Percentiles rank a stretch among this genome's conserved stretches.
Evolutionary conservation across 805 yeast species (phyloP).

Genomic region (Candida rishiriensis): DNA sequence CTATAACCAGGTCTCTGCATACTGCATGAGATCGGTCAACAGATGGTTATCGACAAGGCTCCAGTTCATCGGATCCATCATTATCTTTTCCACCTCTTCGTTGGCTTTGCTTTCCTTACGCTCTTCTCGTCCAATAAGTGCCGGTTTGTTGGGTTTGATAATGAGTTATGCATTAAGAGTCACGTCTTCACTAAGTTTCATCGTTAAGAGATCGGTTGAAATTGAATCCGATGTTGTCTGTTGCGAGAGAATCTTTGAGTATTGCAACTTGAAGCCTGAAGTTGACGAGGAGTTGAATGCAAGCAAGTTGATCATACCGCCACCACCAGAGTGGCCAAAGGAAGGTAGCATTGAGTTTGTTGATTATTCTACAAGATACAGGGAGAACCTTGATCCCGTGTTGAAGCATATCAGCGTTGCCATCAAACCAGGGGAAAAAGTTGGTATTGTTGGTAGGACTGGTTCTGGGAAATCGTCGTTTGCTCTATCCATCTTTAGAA

Average conservation of each 20-base stretch:
- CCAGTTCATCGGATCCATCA: conserved; percentile 54
- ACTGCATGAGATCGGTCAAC: conserved; percentile 49
- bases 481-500: conserved; percentile 56
- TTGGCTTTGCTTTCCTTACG: conserved; percentile 38
- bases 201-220: conserved; percentile 59
- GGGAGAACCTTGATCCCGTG: conserved; percentile 56
- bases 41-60: conserved; percentile 65
- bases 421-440: conserved; percentile 52
- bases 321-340: conserved; percentile 50
- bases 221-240: conserved; percentile 66
- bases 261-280: conserved; percentile 71
- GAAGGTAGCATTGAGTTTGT: conserved; percentile 46
- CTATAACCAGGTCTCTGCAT: conserved; percentile 42
- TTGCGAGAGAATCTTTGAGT: conserved; percentile 91
- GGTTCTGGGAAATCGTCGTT: conserved; percentile 73
- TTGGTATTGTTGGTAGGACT: conserved; percentile 75
- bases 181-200: conserved; percentile 47
- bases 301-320: conserved; percentile 33
- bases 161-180: conserved; percentile 61
- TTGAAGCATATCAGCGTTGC: conserved; percentile 42
- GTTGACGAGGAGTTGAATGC: conserved; percentile 49
- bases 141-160: conserved; percentile 61
- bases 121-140: conserved; percentile 39
- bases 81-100: conserved; percentile 47
- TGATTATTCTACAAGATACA: conserved; percentile 54